These are phyloP conservation scores for Pyricularia grisea DNA, from an alignment of 2,329 filamentous ascomycete species.

Conservation along the genomic window DNA sequence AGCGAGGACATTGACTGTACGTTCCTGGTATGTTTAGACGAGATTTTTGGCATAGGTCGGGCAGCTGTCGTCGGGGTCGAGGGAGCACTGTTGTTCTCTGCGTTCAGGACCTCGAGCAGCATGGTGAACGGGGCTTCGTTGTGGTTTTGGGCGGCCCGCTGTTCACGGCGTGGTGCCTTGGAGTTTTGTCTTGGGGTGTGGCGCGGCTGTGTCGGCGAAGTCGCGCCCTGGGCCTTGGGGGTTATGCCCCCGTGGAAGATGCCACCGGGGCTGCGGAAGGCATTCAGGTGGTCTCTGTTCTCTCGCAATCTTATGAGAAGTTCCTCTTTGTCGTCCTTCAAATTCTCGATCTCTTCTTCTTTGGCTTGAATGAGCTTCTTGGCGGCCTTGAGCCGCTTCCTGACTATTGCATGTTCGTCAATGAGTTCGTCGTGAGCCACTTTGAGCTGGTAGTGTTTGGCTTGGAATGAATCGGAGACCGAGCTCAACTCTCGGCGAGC, in stretches of 20 bases:
- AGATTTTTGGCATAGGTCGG: conserved; percentile 37
- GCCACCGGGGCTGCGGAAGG: conserved; percentile 65
- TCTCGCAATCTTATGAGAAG: conserved; percentile 78
- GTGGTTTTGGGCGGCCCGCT: conserved; percentile 31
- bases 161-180: not conserved
- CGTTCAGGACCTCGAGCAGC: conserved; percentile 70
- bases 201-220: conserved; percentile 37
- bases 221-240: conserved; percentile 38
- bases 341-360: conserved; percentile 58
- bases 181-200: conserved; percentile 32
- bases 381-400: conserved; percentile 58
- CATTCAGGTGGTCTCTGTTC: conserved; percentile 79
- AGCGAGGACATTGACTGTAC: conserved; percentile 79
- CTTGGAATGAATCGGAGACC: conserved; percentile 42
- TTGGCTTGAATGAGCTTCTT: conserved; percentile 73
- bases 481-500: conserved; percentile 43
- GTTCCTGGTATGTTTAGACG: conserved; percentile 59
- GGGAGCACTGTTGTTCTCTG: conserved; percentile 66
- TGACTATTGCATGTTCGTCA: conserved; percentile 54
- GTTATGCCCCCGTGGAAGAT: conserved; percentile 55
- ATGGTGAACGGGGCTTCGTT: conserved; percentile 64
- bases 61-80: conserved; percentile 51
- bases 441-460: conserved; percentile 53
- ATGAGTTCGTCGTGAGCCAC: conserved; percentile 56
- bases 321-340: conserved; percentile 69